Base-by-base conservation (phyloP, 805 yeast genomes). In the Metschnikowia dekortorum region DNA sequence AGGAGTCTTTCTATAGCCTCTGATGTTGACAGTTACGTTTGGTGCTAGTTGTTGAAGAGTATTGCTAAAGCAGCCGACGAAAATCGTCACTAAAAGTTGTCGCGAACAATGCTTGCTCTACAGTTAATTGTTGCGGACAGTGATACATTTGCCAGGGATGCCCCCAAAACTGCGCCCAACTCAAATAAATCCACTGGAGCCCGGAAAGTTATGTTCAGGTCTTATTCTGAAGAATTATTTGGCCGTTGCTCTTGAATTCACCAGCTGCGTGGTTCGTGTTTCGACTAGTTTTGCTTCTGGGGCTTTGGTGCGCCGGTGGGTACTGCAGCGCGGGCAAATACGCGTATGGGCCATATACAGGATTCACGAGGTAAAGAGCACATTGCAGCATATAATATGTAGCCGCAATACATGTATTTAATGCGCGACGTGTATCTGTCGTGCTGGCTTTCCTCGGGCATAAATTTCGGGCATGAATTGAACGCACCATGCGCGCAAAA, bases 371-470 rank as follows among this genome's bases (percentile, higher is more conserved):
- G 7, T n/a, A 32, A 26, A 8, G 22, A n/a, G 45, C 38, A 32
- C 37, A 18, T 22, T n/a, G 45, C 32, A 22, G 38, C 38, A 9
- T 10, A 14, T 14, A 10, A 10, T 10, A 9, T 10, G 5, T 31
- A 18, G 29, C 16, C 44, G 28, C 36, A n/a, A 30, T 11, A 32
- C 45, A 35, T 28, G 34, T 16, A 16, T 30, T 10, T 13, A 5
- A n/a, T 28, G 43, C 43, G 43, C 43, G 43, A 39, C 29, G 43
- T 26, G 43, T 39, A 28, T 39, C 32, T 28, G 11, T 37, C 39
- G 16, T 37, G 39, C 29, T n/a, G 39, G 39, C 6, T 37, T 22
- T 37, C 29, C 30, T 37, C 29, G 39, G 29, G 26, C 39, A 22
- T 37, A 31, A 18, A n/a, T n/a, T 39, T 26, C 42, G 42, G 42